A percentile compares a stretch with the other conserved stretches of the same genome.
Evolutionary conservation across 306 rosid genomes (phyloP).

Genomic region (Castanea sativa): DNA sequence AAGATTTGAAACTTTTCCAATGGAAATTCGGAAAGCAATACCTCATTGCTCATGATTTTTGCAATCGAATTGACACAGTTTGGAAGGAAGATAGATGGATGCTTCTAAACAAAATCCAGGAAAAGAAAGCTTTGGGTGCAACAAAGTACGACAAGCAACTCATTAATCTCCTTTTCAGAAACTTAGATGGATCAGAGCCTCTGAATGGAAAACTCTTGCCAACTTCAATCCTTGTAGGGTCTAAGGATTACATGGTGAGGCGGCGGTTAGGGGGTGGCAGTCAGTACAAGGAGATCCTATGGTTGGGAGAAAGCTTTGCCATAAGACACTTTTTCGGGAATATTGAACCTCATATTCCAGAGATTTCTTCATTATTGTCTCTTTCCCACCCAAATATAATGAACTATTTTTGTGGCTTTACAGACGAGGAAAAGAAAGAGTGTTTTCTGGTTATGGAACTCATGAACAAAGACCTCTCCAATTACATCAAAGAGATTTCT

Average conservation of each 20-base stretch:
- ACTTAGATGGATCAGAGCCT: conserved; percentile 46
- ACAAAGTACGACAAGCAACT: conserved; percentile 54
- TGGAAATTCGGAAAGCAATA: conserved; percentile 90
- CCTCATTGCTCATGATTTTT: conserved; percentile 54
- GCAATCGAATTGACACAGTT: conserved; percentile 48
- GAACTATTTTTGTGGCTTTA: conserved; percentile 64
- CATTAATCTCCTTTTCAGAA: conserved; percentile 45
- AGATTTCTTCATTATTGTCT: conserved; percentile 54
- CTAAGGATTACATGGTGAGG: conserved; percentile 74
- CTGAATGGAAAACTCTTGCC: conserved; percentile 57
- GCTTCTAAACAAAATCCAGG: conserved; percentile 48
- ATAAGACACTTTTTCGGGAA: conserved; percentile 66
- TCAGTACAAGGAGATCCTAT: conserved; percentile 68
- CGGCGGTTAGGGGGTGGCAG: conserved; percentile 71
- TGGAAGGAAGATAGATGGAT: conserved; percentile 85
- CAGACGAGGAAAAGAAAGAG: conserved; percentile 74
- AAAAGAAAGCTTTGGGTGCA: conserved; percentile 46
- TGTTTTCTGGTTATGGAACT: conserved; percentile 74
- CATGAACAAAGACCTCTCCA: conserved; percentile 66
- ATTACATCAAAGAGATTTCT: conserved; percentile 60
- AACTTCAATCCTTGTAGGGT: conserved; percentile 57
- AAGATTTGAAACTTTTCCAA: conserved; percentile 67
- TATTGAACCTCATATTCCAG: conserved; percentile 53
- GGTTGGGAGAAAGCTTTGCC: conserved; percentile 86
- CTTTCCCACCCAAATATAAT: conserved; percentile 84